Percentiles rank a stretch among this genome's conserved stretches.
phyloP scores from a whole-genome alignment of 1,139 yeast species.

The Taphrina pruni region DNA sequence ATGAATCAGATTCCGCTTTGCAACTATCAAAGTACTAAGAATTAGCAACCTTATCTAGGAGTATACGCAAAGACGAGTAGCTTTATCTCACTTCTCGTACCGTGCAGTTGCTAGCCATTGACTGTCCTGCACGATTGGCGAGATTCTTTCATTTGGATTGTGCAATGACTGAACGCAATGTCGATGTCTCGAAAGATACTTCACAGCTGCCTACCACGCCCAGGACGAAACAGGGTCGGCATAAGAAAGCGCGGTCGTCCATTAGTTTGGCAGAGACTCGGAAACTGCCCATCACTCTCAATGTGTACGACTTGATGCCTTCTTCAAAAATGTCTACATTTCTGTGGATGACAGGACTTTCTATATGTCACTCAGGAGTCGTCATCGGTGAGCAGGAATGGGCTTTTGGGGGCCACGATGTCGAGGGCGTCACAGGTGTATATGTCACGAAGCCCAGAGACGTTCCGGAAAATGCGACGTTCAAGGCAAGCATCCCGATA shows the following conservation, averaged over 20 bases:
- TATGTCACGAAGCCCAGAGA: conserved; percentile 31
- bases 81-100: too few relatives aligned
- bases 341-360: conserved; percentile 32
- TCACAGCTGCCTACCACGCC: background rate
- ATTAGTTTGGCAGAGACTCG: conserved; percentile 14
- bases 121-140: background rate
- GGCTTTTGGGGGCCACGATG: conserved; percentile 40
- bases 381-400: conserved; percentile 32
- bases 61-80: too few relatives aligned
- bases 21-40: too few relatives aligned
- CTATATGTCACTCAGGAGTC: conserved; percentile 34
- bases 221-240: background rate
- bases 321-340: conserved; percentile 25
- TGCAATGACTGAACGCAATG: background rate
- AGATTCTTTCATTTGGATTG: background rate
- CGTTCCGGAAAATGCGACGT: conserved; percentile 34
- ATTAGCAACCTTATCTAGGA: too few relatives aligned
- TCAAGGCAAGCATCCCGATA: conserved; percentile 11
- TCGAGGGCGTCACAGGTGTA: conserved; percentile 38
- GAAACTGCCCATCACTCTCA: conserved; percentile 23
- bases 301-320: conserved; percentile 39
- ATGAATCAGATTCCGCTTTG: too few relatives aligned
- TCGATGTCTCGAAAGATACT: background rate
- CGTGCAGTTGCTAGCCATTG: too few relatives aligned
- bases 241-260: conserved; percentile 25